A percentile compares a stretch with the other conserved stretches of the same genome.
phyloP scores from a whole-genome alignment of 148 eudicot species.

The Gaultheria prostrata region DNA sequence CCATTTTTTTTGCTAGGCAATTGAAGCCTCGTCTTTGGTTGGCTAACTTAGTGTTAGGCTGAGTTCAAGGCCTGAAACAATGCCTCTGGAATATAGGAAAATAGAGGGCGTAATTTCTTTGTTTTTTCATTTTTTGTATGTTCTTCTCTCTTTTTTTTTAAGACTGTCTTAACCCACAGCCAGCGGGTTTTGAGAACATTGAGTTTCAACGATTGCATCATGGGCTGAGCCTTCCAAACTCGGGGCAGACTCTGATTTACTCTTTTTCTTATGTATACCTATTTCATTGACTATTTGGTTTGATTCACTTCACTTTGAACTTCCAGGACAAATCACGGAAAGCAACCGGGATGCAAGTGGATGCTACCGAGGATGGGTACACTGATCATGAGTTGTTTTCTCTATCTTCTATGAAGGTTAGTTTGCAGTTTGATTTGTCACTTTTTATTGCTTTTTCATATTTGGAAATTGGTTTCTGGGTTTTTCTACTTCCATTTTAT shows the following conservation, averaged over 20 bases:
- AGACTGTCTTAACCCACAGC: background rate
- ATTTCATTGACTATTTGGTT: background rate
- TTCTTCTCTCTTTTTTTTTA: background rate
- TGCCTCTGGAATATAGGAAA: background rate
- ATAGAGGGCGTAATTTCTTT: background rate
- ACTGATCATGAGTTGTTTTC: conserved; percentile 76
- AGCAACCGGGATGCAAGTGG: conserved; percentile 71
- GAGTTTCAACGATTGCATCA: background rate
- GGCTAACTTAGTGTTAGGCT: background rate
- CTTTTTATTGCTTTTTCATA: background rate
- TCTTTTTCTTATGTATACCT: background rate
- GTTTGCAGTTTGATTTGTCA: conserved; percentile 15
- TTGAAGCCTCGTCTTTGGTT: background rate
- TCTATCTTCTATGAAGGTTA: conserved; percentile 77
- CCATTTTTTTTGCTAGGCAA: too few species aligned
- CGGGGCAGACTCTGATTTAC: background rate
- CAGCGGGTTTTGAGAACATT: background rate
- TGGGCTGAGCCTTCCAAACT: background rate
- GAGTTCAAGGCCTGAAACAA: background rate
- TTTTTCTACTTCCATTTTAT: background rate
- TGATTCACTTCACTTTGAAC: conserved; percentile 10
- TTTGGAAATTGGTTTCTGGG: background rate
- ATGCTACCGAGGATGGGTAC: conserved; percentile 73
- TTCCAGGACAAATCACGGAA: conserved; percentile 86
- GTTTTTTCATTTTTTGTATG: background rate